Base-by-base conservation (phyloP, 805 yeast species). In the Hanseniaspora occidentalis region DNA sequence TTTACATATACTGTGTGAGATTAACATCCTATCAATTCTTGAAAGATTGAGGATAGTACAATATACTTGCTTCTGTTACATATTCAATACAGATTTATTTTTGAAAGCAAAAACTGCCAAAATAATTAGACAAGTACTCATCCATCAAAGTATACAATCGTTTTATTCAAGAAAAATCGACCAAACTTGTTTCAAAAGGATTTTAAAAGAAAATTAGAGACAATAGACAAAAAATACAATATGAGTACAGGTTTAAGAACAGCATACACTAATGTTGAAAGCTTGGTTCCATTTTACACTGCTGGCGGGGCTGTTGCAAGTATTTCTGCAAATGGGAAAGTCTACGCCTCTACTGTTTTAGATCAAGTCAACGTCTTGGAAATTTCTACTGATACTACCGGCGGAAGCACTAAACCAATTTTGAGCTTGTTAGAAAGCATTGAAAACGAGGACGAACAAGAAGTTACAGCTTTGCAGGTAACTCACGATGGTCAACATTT, bases 401-500 rank as follows among this genome's bases (percentile, higher is more conserved):
- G 16, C 23, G 23, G 26, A 16, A 41, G 44, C 2, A 49, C 44
- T n/a, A 37, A 35, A 24, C 35, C 21, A 23, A 25, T n/a, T 7
- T 41, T 18, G 38, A 41, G 16, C 24, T 39, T 47, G 10, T 43
- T 84, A 5, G 77, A 74, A 49, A 69, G 66, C 33, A 61, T 92
- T 27, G 82, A 79, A 43, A 96, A 95, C 24, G 96, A 69, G 45
- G 75, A 89, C 55, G 95, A 85, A 31, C 85, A 80, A 48, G 67
- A 70, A 39, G 67, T 92, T 36, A 84, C 96, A 0, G 77, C 83
- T 5, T 58, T 92, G 34, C 74, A 73, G 39, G 51, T 92, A 3
- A 73, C 96, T 1, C 84, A 94, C 1, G 85, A 86, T 56, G 92
- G 84, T 1, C 51, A 60, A 27, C 69, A 65, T 38, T 56, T 92